Conservation (phyloP, 208 protist species). For the Leishmania mexicana region DNA sequence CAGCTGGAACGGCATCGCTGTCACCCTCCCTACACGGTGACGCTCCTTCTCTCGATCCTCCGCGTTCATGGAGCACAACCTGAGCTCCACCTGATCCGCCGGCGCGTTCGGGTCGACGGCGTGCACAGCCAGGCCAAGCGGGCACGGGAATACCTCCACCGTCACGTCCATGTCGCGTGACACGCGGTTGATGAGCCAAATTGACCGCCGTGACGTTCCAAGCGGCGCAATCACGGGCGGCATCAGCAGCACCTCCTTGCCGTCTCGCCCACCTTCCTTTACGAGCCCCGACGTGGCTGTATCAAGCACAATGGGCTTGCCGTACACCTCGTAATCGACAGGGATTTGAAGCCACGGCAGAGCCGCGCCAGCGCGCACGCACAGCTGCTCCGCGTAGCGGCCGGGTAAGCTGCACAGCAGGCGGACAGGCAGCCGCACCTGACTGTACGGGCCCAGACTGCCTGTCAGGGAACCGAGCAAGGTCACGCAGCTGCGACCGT, state of each 20-base stretch:
- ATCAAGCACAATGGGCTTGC: slow-evolving; percentile 84
- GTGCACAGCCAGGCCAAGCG: slow-evolving; percentile 66
- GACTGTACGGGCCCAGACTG: slow-evolving; percentile 37
- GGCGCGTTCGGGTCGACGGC: slow-evolving; percentile 71
- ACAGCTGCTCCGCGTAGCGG: slow-evolving; percentile 70
- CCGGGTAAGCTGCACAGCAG: slow-evolving; percentile 81
- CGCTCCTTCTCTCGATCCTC: slow-evolving; percentile 39
- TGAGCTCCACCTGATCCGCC: slow-evolving; percentile 65
- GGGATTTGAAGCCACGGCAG: slow-evolving; percentile 58
- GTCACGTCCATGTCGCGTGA: slow-evolving; percentile 84
- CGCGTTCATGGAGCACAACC: slow-evolving; percentile 47
- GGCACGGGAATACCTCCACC: slow-evolving; percentile 64
- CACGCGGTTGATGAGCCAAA: slow-evolving; percentile 83
- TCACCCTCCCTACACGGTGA: slow-evolving; percentile 47
- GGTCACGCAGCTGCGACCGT: slow-evolving; percentile 71
- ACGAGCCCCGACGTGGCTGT: slow-evolving; percentile 76
- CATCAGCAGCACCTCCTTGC: slow-evolving; percentile 82
- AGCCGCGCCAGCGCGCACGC: slow-evolving; percentile 46
- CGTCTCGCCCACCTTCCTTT: slow-evolving; percentile 37
- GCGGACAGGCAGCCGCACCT: slow-evolving; percentile 36
- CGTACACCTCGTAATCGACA: slow-evolving; percentile 62
- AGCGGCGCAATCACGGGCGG: slow-evolving; percentile 84
- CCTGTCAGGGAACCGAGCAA: slow-evolving; percentile 29
- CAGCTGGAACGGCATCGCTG: slow-evolving; percentile 56
- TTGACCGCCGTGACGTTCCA: slow-evolving; percentile 61